These are phyloP conservation scores for Solanum microdontum DNA, from an alignment of 257 asterid species.

Conservation along the genomic window DNA sequence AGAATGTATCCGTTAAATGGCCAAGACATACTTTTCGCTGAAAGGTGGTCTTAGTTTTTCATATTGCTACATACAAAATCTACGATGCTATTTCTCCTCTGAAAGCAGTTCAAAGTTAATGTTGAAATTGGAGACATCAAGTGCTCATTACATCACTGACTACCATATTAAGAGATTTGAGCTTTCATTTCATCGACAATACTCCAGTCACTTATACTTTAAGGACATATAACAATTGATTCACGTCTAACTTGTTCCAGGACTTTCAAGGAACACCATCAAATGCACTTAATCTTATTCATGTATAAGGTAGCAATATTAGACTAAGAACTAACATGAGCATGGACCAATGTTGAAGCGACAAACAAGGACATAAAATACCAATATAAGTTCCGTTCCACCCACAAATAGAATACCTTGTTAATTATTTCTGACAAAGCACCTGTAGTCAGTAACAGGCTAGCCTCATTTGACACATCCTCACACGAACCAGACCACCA, in stretches of 20 bases:
- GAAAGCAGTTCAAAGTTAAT: background rate
- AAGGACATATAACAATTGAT: background rate
- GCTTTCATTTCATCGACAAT: background rate
- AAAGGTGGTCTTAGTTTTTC: background rate
- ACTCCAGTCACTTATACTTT: background rate
- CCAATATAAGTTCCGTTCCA: background rate
- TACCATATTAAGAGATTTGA: background rate
- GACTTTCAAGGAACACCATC: background rate
- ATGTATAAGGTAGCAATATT: background rate
- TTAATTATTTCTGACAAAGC: conserved; percentile 80
- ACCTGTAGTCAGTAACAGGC: conserved; percentile 78
- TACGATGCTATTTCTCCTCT: background rate
- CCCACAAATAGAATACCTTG: conserved; percentile 37
- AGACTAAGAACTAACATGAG: background rate
- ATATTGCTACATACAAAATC: background rate
- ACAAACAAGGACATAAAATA: background rate
- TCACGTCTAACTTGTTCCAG: background rate
- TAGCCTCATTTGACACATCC: conserved; percentile 41
- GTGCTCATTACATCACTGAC: background rate
- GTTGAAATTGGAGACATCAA: background rate
- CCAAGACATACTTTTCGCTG: background rate
- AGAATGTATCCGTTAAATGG: background rate
- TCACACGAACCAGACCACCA: conserved; percentile 96
- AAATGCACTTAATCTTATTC: background rate
- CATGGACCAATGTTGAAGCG: background rate